Conservation (phyloP, 1,139 yeast species). For the Pichia sp. region DNA sequence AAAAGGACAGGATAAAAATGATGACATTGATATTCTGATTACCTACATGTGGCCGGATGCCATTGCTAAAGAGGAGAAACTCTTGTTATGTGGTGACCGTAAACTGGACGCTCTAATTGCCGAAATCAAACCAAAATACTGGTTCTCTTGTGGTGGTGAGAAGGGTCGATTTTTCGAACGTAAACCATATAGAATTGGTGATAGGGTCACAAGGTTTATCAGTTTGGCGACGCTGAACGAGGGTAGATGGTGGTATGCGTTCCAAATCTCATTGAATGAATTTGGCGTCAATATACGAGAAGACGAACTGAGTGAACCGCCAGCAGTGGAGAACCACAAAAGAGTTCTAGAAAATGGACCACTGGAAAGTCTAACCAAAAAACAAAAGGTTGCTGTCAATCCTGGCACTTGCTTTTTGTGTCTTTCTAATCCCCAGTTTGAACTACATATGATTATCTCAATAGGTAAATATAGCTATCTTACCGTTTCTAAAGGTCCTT, state of each 20-base stretch:
- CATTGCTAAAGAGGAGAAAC: conserved; percentile 34
- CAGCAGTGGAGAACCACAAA: background rate
- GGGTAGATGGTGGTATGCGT: conserved; percentile 71
- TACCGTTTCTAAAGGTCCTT: conserved; percentile 84
- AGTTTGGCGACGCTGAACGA: conserved; percentile 53
- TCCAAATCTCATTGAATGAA: conserved; percentile 28
- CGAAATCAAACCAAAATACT: conserved; percentile 49
- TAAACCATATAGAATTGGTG: conserved; percentile 37
- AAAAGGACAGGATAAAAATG: conserved; percentile 8
- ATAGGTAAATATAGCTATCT: conserved; percentile 61
- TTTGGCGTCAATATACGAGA: background rate
- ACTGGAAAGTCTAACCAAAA: background rate
- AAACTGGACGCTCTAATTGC: conserved; percentile 40
- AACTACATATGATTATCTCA: conserved; percentile 72
- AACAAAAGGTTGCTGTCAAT: conserved; percentile 26
- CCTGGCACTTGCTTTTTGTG: conserved; percentile 76
- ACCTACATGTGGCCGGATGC: conserved; percentile 55
- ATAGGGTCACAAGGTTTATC: conserved; percentile 47
- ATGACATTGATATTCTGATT: conserved; percentile 44
- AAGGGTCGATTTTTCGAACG: conserved; percentile 46
- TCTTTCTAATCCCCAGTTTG: conserved; percentile 69
- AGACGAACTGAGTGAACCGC: background rate
- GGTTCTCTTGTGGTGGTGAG: conserved; percentile 48
- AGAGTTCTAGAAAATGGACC: no score
- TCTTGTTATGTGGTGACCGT: conserved; percentile 31